phyloP scores from a whole-genome alignment of 140 eudicot genomes.

The Flaveria floridana region DNA sequence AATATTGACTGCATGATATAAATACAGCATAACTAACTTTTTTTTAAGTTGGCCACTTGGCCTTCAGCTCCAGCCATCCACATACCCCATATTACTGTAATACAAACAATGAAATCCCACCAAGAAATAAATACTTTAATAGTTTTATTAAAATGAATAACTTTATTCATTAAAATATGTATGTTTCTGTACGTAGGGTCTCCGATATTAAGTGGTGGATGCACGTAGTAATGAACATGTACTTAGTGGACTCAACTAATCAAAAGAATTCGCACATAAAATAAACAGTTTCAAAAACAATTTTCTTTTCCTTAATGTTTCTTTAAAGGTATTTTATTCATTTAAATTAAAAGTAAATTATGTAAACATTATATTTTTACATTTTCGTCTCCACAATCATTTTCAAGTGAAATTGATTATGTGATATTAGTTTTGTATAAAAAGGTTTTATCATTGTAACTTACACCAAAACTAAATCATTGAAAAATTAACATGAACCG shows the following conservation, averaged over 20 bases:
- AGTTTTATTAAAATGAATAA: background rate
- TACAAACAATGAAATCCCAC: background rate
- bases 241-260: background rate
- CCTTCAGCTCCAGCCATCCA: background rate
- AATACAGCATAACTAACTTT: background rate
- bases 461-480: too few species aligned
- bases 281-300: background rate
- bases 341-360: background rate
- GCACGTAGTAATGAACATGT: background rate
- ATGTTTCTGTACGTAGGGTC: constrained; percentile 5
- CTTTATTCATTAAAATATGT: background rate
- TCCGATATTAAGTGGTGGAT: background rate
- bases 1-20: too few species aligned
- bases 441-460: too few species aligned
- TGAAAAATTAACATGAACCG: too few species aligned
- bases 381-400: too few species aligned
- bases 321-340: background rate
- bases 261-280: background rate
- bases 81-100: background rate
- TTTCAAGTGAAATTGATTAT: background rate
- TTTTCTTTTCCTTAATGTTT: background rate
- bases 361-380: background rate
- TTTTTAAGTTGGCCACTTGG: background rate
- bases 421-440: too few species aligned
- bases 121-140: constrained; percentile 2